Evolutionary conservation across 2,329 filamentous ascomycete species (phyloP), one percentile per base, ranked within the genome.

Genomic region (Calonectria fujianensis): DNA sequence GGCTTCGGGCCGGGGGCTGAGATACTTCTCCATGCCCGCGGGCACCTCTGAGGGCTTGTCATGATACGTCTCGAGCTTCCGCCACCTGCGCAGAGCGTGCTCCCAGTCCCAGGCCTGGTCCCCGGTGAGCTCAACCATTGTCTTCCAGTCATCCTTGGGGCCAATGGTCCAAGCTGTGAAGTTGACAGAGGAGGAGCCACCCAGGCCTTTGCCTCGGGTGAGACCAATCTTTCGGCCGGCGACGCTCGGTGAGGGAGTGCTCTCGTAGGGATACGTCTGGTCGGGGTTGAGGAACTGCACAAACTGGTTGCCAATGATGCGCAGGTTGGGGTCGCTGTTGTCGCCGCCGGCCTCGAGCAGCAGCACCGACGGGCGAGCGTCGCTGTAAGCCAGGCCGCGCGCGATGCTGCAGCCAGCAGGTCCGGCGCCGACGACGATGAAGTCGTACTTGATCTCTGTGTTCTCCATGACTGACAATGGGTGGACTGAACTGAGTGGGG

Each of bases 351-450:
- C 76, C 18, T 77, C 76, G 31, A 77, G 69, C 20, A 77, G 45
- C n/a, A 76, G 45, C 7, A 77, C 74, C 0, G 54, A 67, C 1
- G 76, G 76, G 1, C 72, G 74, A 4, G 72, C 67, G 5, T 71
- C 69, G 37, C 69, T 69, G 24, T 54, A 64, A 0, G 76, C 76
- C 24, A 77, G 57, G 24, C 74, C 74, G 2, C 76, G 72, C 0
- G 76, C 76, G 32, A 77, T 41, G 32, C 63, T 63, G 32, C 76
- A 74, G 24, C 76, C 76, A 37, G 76, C 72, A 31, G 76, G 76
- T 7, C 76, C 76, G 6, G 76, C 74, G 32, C 76, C 76, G 7
- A 77, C 76, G 27, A 77, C 59, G 51, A 77, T 76, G 48, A 76
- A 76, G 73, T 76, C 75, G 61, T 75, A 76, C 32, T 71, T n/a